A percentile compares a stretch with the other conserved stretches of the same genome.
Conservation (phyloP, 129 eudicot species). For the Daucus carota region DH1_v3.0 NC_030386.2:13430501-13431000, state of each 20-base stretch:
- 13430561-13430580: constrained; percentile 81
- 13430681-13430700: constrained; percentile 76
- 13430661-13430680: constrained; percentile 97
- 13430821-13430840: constrained; percentile 70
- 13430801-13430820: constrained; percentile 86
- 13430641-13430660: constrained; percentile 46
- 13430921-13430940: constrained; percentile 43
- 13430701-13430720: constrained; percentile 30
- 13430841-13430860: constrained; percentile 85
- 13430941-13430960: neutral
- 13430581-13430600: constrained; percentile 65
- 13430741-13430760: neutral
- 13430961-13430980: neutral
- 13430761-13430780: neutral
- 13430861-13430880: constrained; percentile 74
- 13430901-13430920: constrained; percentile 82
- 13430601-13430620: constrained; percentile 64
- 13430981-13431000: neutral
- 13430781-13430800: constrained; percentile 13
- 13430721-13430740: neutral
- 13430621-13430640: constrained; percentile 88
- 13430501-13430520: constrained; percentile 45
- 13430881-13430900: constrained; percentile 85
- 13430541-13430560: constrained; percentile 81
- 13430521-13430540: constrained; percentile 28